Evolutionary conservation across 1,139 yeast genomes (phyloP).

Genomic region (Blastobotrys elegans): DNA sequence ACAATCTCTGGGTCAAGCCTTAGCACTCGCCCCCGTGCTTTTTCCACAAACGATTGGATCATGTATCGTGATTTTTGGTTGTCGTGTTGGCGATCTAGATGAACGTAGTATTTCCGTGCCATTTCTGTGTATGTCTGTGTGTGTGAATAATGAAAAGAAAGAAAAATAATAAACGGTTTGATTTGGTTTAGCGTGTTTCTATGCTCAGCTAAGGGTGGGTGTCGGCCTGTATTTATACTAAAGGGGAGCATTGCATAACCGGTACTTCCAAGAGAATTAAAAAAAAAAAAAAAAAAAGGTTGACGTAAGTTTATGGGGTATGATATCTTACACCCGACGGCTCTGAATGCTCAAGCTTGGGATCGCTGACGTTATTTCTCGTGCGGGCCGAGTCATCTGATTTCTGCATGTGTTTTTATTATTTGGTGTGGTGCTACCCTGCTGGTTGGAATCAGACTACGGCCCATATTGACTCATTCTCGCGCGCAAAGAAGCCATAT

Average conservation of each 20-base stretch:
- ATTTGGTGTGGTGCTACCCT: too few relatives aligned
- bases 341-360: too few relatives aligned
- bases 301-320: too few relatives aligned
- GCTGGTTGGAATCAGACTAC: too few relatives aligned
- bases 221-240: background rate
- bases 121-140: background rate
- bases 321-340: too few relatives aligned
- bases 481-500: too few relatives aligned
- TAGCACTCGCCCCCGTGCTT: conserved; percentile 3
- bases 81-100: conserved; percentile 3
- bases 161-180: too few relatives aligned
- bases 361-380: too few relatives aligned
- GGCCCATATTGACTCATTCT: too few relatives aligned
- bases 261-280: background rate
- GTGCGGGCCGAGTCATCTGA: too few relatives aligned
- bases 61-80: background rate
- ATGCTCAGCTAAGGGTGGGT: background rate
- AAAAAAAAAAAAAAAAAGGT: background rate
- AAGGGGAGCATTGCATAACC: background rate
- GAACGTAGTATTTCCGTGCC: conserved; percentile 8
- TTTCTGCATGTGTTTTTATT: too few relatives aligned
- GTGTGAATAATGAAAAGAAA: background rate
- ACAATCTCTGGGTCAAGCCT: conserved; percentile 9
- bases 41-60: conserved; percentile 7
- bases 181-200: too few relatives aligned